Base-by-base conservation (phyloP, 129 eudicot species). In the Tagetes erecta region DNA sequence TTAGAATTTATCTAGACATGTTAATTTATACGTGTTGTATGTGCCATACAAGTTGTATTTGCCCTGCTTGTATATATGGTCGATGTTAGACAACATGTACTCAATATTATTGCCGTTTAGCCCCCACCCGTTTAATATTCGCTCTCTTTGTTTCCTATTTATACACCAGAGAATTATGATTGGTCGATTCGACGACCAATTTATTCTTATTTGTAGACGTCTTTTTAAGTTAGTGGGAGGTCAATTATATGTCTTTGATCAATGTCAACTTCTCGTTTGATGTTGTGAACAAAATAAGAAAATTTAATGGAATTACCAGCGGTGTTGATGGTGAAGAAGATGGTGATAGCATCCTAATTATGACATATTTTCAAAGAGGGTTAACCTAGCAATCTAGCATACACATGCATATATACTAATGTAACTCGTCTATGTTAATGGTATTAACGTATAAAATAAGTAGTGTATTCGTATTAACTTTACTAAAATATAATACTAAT, bases 271-370 rank as follows among this genome's bases (percentile, higher is more conserved):
- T 40, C 30, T 11, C n/a, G 13, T 13, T 10, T 37, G 46, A 12
- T 39, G 39, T 68, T 40, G 51, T 46, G 12, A 0, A 45, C 50
- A 45, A 45, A 9, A 46, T 8, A 46, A 46, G 10, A 47, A 47
- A 2, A 9, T 4, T 11, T 35, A 39, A 71, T 20, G 49, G 39
- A 30, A 68, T 33, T 70, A 31, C 47, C 3, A 70, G 0, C 47
- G 47, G 74, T 50, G 36, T 72, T 58, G 55, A 72, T 72, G 44
- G 13, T 13, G 44, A 72, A 33, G 31, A 42, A 3, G 68, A 59
- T 59, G 2, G 8, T 2, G 36, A 73, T 62, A 31, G 27, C 0
- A 45, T 6, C 78, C 33, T 40, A 59, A 59, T 20, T 20, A 73
- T 58, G 40, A 62, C 36, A 60, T 20, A 20, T 20, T 20, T 20